These are phyloP conservation scores for Cercospora sojina DNA, from an alignment of 2,329 filamentous ascomycete species.

Conservation along the genomic window DNA sequence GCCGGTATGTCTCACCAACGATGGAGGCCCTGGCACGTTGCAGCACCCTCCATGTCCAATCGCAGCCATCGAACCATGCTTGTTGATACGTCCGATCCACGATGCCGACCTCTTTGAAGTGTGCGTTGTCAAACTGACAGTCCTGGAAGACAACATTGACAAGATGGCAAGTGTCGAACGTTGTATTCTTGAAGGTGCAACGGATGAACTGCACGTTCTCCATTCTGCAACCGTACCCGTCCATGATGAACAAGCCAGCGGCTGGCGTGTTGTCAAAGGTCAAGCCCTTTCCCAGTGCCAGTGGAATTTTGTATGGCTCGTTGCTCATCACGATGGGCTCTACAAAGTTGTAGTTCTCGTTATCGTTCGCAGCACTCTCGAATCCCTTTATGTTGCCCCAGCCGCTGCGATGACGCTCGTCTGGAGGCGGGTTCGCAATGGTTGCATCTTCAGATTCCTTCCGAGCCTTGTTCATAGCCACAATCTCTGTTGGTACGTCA, in stretches of 20 bases:
- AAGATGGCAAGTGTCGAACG: slow-evolving; percentile 12
- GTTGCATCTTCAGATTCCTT: slow-evolving; percentile 63
- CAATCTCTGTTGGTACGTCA: slow-evolving; percentile 65
- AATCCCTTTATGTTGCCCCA: background rate
- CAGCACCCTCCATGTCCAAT: background rate
- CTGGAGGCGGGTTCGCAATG: background rate
- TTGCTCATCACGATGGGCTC: background rate
- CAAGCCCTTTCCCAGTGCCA: background rate
- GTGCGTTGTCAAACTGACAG: slow-evolving; percentile 5
- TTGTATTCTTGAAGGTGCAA: background rate
- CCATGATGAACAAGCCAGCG: slow-evolving; percentile 4
- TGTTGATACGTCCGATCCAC: background rate
- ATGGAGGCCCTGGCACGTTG: background rate
- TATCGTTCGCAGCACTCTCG: background rate
- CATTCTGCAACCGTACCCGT: background rate
- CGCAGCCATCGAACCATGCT: slow-evolving; percentile 1
- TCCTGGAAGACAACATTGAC: slow-evolving; percentile 6
- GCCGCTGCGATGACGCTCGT: background rate
- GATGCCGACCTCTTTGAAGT: slow-evolving; percentile 8
- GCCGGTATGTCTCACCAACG: background rate
- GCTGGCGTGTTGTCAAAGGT: slow-evolving; percentile 5
- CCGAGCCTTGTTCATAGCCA: slow-evolving; percentile 80
- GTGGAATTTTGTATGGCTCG: background rate
- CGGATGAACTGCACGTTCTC: background rate
- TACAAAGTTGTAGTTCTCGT: background rate